Evolutionary conservation across 2,329 filamentous ascomycete genomes (phyloP).

Genomic region (Cryphonectria carpinicola): DNA sequence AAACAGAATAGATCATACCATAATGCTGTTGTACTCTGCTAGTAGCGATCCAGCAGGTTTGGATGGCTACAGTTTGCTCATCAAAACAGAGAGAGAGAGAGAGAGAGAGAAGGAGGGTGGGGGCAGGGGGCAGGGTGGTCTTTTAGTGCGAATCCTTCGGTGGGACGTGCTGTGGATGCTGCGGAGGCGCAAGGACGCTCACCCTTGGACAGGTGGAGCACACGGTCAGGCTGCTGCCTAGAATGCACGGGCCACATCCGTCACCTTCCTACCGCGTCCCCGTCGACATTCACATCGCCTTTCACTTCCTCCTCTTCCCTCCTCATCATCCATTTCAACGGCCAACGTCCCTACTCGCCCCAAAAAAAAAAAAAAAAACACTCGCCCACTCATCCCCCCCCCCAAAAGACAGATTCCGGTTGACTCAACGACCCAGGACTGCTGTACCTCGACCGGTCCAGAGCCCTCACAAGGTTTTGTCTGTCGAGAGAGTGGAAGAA

Average conservation of each 20-base stretch:
- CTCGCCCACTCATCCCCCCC: background rate
- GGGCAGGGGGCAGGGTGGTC: background rate
- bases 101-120: background rate
- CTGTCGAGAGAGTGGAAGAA: background rate
- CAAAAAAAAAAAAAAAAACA: background rate
- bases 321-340: slow-evolving; percentile 1
- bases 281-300: slow-evolving; percentile 1
- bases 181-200: slow-evolving; percentile 14
- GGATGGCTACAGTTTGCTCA: background rate
- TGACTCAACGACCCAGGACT: background rate
- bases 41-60: no score
- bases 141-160: slow-evolving; percentile 14
- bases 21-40: background rate
- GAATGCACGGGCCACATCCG: slow-evolving; percentile 15
- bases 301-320: slow-evolving; percentile 5
- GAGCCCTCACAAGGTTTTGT: background rate
- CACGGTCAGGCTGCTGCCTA: slow-evolving; percentile 14
- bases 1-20: background rate
- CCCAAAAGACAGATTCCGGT: background rate
- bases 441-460: background rate
- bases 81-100: background rate
- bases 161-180: slow-evolving; percentile 5
- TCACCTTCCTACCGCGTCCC: background rate
- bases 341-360: background rate
- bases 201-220: slow-evolving; percentile 8